phyloP scores from a whole-genome alignment of 352 stramenopile species.

The Globisporangium okanoganense region DNA sequence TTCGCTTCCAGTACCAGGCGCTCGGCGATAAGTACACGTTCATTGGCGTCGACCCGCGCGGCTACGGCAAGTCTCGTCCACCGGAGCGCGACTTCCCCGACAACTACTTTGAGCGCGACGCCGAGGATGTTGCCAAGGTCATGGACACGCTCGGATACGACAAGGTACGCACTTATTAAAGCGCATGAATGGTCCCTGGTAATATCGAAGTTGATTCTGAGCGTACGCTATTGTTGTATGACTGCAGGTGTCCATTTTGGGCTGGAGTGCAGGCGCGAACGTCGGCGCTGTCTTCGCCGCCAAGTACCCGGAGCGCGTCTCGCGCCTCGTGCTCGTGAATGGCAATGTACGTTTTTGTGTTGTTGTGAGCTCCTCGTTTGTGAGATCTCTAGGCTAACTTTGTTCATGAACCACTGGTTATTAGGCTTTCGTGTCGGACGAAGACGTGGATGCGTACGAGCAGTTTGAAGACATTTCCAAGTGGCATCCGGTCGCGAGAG shows the following conservation, averaged over 20 bases:
- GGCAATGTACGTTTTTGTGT: conserved; percentile 59
- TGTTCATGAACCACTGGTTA: neutral
- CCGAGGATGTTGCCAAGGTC: conserved; percentile 57
- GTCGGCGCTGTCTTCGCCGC: conserved; percentile 62
- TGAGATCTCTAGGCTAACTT: neutral
- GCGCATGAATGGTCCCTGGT: neutral
- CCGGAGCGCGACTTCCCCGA: conserved; percentile 42
- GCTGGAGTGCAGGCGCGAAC: conserved; percentile 77
- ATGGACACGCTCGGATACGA: conserved; percentile 60
- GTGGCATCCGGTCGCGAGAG: conserved; percentile 49
- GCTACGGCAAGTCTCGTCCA: conserved; percentile 44
- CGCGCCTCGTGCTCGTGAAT: conserved; percentile 71
- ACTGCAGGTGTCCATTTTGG: conserved; percentile 63
- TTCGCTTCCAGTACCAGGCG: conserved; percentile 49
- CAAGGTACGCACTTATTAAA: conserved; percentile 22
- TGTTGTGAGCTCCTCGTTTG: neutral
- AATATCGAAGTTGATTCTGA: neutral
- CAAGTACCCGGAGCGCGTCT: conserved; percentile 60
- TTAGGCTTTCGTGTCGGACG: conserved; percentile 70
- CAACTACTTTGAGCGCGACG: conserved; percentile 66
- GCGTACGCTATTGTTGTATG: neutral
- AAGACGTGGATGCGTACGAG: conserved; percentile 62
- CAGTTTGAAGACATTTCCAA: conserved; percentile 42
- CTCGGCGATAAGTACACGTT: conserved; percentile 52
- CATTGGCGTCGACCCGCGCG: conserved; percentile 61